These are phyloP conservation scores for Tetragonia tetragonoides DNA, from an alignment of 148 eudicot genomes.

Conservation along the genomic window DNA sequence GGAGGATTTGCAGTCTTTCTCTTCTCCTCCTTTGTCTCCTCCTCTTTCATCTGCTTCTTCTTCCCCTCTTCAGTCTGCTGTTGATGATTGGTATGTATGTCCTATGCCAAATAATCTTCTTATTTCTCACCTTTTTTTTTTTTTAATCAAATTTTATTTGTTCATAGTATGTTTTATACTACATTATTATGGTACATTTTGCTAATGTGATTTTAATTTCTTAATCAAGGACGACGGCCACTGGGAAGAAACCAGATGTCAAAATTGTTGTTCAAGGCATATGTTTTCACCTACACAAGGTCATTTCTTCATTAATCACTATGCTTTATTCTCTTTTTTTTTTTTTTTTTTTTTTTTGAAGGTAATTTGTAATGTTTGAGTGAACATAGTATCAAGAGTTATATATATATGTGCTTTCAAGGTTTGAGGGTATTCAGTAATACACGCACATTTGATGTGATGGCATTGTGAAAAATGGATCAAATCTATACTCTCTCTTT, in stretches of 20 bases:
- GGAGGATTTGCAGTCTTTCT: conserved; percentile 10
- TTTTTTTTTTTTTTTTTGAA: too few relatives aligned
- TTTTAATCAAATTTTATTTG: neutral
- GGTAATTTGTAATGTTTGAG: too few relatives aligned
- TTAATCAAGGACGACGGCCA: conserved; percentile 45
- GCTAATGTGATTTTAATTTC: neutral
- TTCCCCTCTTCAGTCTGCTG: conserved; percentile 39
- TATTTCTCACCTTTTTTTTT: neutral
- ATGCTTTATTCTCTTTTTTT: too few relatives aligned
- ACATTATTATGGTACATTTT: neutral
- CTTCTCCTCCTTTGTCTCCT: conserved; percentile 25
- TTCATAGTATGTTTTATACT: neutral
- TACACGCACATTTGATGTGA: too few relatives aligned
- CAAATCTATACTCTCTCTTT: too few relatives aligned
- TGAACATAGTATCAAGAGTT: too few relatives aligned
- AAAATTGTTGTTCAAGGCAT: conserved; percentile 53
- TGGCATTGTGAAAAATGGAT: too few relatives aligned
- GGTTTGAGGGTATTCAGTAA: too few relatives aligned
- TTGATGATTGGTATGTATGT: conserved; percentile 62
- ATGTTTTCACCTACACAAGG: conserved; percentile 75
- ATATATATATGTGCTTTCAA: neutral
- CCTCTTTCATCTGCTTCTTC: conserved; percentile 37
- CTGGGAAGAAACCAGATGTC: conserved; percentile 54
- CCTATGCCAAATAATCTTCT: too few relatives aligned
- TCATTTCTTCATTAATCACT: conserved; percentile 19